phyloP scores from a whole-genome alignment of 177 flowering plant species.

The Vitis hybrid region DNA sequence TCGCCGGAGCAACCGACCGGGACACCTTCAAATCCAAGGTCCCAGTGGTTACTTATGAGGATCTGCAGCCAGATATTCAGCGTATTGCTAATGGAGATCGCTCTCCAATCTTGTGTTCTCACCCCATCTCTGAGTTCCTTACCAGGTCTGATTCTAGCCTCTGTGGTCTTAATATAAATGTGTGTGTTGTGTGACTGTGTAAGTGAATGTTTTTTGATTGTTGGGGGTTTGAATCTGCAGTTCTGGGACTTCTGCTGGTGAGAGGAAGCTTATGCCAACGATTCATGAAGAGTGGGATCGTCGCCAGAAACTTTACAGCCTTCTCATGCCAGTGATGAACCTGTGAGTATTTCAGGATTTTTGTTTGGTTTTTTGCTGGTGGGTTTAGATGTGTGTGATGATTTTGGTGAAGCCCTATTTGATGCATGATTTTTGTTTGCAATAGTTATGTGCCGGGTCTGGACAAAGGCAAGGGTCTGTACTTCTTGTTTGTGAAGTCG shows the following conservation, averaged over 20 bases:
- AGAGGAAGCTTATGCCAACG: conserved; percentile 78
- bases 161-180: background rate
- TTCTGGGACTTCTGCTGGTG: conserved; percentile 88
- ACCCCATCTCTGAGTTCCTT: conserved; percentile 82
- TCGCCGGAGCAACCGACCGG: conserved; percentile 58
- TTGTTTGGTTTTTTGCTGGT: background rate
- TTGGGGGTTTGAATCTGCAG: conserved; percentile 28
- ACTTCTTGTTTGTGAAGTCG: conserved; percentile 67
- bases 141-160: conserved; percentile 48
- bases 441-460: conserved; percentile 66
- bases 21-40: conserved; percentile 60
- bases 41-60: conserved; percentile 71
- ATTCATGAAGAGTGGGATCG: conserved; percentile 72
- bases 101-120: conserved; percentile 59
- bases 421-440: background rate
- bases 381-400: background rate
- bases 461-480: conserved; percentile 79
- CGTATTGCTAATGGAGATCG: conserved; percentile 81
- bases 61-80: conserved; percentile 70
- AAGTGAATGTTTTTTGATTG: background rate
- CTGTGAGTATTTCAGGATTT: conserved; percentile 37
- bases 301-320: conserved; percentile 64
- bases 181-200: background rate
- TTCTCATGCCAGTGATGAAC: conserved; percentile 92
- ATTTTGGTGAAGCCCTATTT: background rate